Evolutionary conservation across 2,329 filamentous ascomycete genomes (phyloP), one percentile per base, ranked within the genome.

Genomic region (Chaetomiaceae sp.): DNA sequence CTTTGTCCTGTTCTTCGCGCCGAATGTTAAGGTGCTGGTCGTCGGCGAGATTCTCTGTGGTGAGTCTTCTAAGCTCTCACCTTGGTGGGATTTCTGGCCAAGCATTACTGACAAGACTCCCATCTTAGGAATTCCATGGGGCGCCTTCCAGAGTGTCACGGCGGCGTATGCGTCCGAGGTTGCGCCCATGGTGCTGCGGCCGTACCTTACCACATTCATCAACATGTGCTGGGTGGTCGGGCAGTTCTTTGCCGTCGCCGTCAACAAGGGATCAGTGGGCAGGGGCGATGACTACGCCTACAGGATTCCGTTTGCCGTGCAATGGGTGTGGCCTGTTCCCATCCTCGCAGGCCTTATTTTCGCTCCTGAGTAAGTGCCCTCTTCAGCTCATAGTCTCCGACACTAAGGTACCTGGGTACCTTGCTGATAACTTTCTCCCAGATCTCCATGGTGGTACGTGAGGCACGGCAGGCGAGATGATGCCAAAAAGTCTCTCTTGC

Each of bases 191-290:
- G 71, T 70, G 1, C 70, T 81, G 3, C 67, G 78, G 6, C 70
- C 73, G 0, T 78, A 78, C 44, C 67, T 81, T 4, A 80, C 77
- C 0, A 76, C 74, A 0, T 79, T 75, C 41, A 73, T 77, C 60
- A 81, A 81, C 57, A 70, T 81, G 66, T 80, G 77, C 56, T 80
- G 76, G 74, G 75, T 77, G 2, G 73, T 79, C 46, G 78, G 78
- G 0, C 77, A 80, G 54, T 71, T 81, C 27, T 66, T 76, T 33
- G 69, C 69, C 1, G 68, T 70, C 4, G 70, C 66, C 0, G 69
- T 74, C 12, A 62, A 71, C 23, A 63, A 66, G 30, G 66, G 63
- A 4, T 65, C 73, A 13, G 52, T 70, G 6, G 52, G 57, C 5
- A 58, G 64, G 8, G 57, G 51, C 1, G 66, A 67, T 2, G 58